These are phyloP conservation scores for Amylocarpus encephaloides DNA, from an alignment of 2,329 filamentous ascomycete genomes.

Conservation along the genomic window DNA sequence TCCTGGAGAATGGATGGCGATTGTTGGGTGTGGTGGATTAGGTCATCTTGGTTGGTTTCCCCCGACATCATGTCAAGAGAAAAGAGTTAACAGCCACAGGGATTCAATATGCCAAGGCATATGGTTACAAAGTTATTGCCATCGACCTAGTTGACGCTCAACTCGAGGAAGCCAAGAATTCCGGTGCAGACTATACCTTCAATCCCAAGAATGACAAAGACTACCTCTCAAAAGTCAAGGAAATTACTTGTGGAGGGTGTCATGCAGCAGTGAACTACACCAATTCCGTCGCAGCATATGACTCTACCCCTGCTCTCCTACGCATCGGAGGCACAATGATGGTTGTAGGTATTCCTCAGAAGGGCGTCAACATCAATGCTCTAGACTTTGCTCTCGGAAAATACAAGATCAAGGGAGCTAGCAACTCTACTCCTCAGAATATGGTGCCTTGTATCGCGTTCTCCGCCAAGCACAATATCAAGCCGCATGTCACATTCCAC, in stretches of 20 bases:
- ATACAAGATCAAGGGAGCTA: slow-evolving; percentile 14
- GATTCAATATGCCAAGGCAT: slow-evolving; percentile 18
- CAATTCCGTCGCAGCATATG: slow-evolving; percentile 14
- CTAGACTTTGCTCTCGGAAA: slow-evolving; percentile 15
- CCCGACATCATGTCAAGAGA: neutral
- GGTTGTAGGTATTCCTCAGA: slow-evolving; percentile 17
- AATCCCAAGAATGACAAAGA: slow-evolving; percentile 15
- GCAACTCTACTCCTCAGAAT: slow-evolving; percentile 14
- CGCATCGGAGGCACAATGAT: slow-evolving; percentile 16
- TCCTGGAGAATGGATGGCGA: slow-evolving; percentile 17
- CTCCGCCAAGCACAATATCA: slow-evolving; percentile 16
- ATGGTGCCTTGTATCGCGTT: slow-evolving; percentile 19
- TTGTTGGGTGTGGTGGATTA: slow-evolving; percentile 19
- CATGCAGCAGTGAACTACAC: slow-evolving; percentile 19
- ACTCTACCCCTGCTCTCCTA: slow-evolving; percentile 13
- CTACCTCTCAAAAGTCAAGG: slow-evolving; percentile 17
- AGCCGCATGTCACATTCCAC: slow-evolving; percentile 15
- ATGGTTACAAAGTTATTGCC: slow-evolving; percentile 18
- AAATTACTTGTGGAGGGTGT: slow-evolving; percentile 16
- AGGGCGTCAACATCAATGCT: slow-evolving; percentile 11
- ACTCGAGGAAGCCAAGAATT: slow-evolving; percentile 14
- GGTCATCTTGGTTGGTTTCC: slow-evolving; percentile 16
- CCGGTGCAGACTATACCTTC: slow-evolving; percentile 15
- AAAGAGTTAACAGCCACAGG: slow-evolving; percentile 5
- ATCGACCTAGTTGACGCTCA: slow-evolving; percentile 17